Percentiles rank a stretch among this genome's conserved stretches.
phyloP scores from a whole-genome alignment of 148 eudicot species.

The Drosera capensis region DNA sequence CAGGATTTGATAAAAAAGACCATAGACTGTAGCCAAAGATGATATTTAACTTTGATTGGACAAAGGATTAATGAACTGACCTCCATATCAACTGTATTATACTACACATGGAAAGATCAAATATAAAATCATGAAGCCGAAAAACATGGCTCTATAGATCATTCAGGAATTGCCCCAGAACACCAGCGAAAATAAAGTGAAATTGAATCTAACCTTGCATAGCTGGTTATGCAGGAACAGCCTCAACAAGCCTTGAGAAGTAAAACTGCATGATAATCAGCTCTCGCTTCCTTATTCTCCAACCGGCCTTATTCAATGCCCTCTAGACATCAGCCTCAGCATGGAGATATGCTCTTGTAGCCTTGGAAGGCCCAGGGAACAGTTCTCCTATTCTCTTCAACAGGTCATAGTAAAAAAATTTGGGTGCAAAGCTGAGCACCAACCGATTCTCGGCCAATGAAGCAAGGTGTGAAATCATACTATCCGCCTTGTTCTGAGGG shows the following conservation, averaged over 20 bases:
- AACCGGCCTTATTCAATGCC: slow-evolving; percentile 70
- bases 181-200: slow-evolving; percentile 6
- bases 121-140: slow-evolving; percentile 7
- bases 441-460: slow-evolving; percentile 68
- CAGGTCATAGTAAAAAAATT: slow-evolving; percentile 62
- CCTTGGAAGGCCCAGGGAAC: slow-evolving; percentile 93
- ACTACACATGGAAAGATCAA: no score
- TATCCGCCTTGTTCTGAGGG: slow-evolving; percentile 92
- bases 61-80: no score
- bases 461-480: slow-evolving; percentile 87
- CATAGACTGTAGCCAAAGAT: no score
- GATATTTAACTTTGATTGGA: no score
- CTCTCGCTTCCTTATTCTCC: slow-evolving; percentile 77
- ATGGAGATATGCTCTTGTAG: slow-evolving; percentile 92
- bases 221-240: slow-evolving; percentile 38
- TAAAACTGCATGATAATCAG: slow-evolving; percentile 72
- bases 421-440: slow-evolving; percentile 87
- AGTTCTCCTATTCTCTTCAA: slow-evolving; percentile 90
- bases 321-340: slow-evolving; percentile 86
- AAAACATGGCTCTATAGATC: slow-evolving; percentile 12
- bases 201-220: slow-evolving; percentile 22
- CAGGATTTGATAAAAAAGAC: no score
- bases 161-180: slow-evolving; percentile 7
- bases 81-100: no score
- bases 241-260: slow-evolving; percentile 72